phyloP scores from a whole-genome alignment of 179 eudicot genomes.

The Heliamphora pulchella region DNA sequence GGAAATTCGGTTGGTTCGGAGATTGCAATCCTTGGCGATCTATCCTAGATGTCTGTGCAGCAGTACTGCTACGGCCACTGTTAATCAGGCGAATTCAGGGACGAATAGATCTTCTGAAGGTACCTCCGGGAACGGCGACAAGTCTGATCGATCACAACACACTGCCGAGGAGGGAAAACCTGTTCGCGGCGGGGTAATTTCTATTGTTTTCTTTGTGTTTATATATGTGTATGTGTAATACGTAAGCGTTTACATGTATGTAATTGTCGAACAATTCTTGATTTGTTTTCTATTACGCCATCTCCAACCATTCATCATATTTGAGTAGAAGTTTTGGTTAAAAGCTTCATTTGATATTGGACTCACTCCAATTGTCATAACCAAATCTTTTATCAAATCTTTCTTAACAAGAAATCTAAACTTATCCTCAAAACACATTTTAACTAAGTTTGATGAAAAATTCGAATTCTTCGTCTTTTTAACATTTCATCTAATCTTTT shows the following conservation, averaged over 20 bases:
- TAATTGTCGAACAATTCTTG: too few species aligned
- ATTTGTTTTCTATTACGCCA: too few species aligned
- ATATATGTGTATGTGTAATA: not conserved
- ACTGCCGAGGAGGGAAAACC: conserved; percentile 45
- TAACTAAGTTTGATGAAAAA: too few species aligned
- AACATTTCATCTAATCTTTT: too few species aligned
- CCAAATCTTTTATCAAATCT: too few species aligned
- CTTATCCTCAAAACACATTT: too few species aligned
- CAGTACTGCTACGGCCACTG: conserved; percentile 21
- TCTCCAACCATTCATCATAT: too few species aligned
- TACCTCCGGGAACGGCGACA: conserved; percentile 21
- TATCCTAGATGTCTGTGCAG: conserved; percentile 27
- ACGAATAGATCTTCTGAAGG: conserved; percentile 11
- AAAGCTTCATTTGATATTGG: too few species aligned
- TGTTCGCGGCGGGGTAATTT: conserved; percentile 65
- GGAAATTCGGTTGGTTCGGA: conserved; percentile 22
- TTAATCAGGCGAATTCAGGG: conserved; percentile 13
- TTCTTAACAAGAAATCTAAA: too few species aligned
- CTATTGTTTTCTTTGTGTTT: not conserved
- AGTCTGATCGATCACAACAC: conserved; percentile 35
- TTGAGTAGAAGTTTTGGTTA: too few species aligned
- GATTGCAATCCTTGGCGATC: conserved; percentile 20
- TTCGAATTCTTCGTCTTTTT: too few species aligned
- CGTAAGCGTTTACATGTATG: not conserved
- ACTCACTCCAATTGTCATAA: too few species aligned